Evolutionary conservation across 2,329 filamentous ascomycete genomes (phyloP).

Genomic region (Penicillium fuscoglaucum): DNA sequence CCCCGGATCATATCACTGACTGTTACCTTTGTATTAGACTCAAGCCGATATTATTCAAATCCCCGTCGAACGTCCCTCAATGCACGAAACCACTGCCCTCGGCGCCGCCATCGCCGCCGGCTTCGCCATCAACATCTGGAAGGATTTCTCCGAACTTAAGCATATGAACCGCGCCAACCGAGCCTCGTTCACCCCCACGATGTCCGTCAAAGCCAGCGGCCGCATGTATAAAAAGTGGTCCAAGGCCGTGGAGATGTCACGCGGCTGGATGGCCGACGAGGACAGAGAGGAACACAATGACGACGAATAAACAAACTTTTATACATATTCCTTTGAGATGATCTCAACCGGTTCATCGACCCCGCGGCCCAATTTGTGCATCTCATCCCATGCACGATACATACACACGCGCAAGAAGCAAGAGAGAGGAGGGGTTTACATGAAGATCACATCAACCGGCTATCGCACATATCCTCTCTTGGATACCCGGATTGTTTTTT

Average conservation of each 20-base stretch:
- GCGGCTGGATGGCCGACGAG: constrained; percentile 60
- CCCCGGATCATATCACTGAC: constrained; percentile 33
- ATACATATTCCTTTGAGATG: constrained; percentile 13
- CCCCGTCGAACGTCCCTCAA: constrained; percentile 76
- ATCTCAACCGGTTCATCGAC: background rate
- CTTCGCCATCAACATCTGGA: constrained; percentile 77
- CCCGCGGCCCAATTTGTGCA: background rate
- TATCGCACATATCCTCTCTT: constrained; percentile 10
- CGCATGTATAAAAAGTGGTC: constrained; percentile 71
- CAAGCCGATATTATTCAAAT: constrained; percentile 86
- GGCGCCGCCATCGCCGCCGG: constrained; percentile 87
- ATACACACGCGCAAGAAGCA: background rate
- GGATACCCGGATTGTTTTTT: constrained; percentile 6
- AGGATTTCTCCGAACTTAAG: constrained; percentile 69
- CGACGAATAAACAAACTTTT: constrained; percentile 22
- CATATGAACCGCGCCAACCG: constrained; percentile 70
- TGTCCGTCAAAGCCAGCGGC: constrained; percentile 58
- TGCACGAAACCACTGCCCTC: constrained; percentile 88
- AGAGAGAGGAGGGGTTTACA: background rate
- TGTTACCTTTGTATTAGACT: constrained; percentile 43
- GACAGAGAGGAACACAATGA: constrained; percentile 30
- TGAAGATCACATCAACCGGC: constrained; percentile 5
- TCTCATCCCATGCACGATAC: background rate
- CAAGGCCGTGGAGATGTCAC: constrained; percentile 76
- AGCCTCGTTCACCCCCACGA: constrained; percentile 68